Percentiles rank a stretch among this genome's conserved stretches.
Conservation (phyloP, 345 rosid genomes). For the rapeseed (Brassica napus) region Da-Ae NC_063442.1:7093001-7093500, state of each 20-base stretch:
- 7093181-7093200: background rate
- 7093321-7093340: too few species aligned
- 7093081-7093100: slow-evolving; percentile 95
- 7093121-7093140: slow-evolving; percentile 99
- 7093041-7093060: slow-evolving; percentile 11
- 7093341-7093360: background rate
- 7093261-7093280: slow-evolving; percentile 99
- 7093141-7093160: slow-evolving; percentile 69
- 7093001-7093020: background rate
- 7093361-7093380: too few species aligned
- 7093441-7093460: slow-evolving; percentile 95
- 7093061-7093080: slow-evolving; percentile 75
- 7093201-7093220: slow-evolving; percentile 6
- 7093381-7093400: slow-evolving; percentile 26
- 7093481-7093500: background rate
- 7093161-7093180: slow-evolving; percentile 3
- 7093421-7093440: slow-evolving; percentile 99
- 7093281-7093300: slow-evolving; percentile 95
- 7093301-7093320: too few species aligned
- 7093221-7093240: slow-evolving; percentile 86
- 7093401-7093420: slow-evolving; percentile 99
- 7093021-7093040: background rate
- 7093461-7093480: slow-evolving; percentile 55
- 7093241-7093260: slow-evolving; percentile 93
- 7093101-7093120: slow-evolving; percentile 97